phyloP scores from a whole-genome alignment of 2,329 filamentous ascomycete genomes.

The Diplodia mutila region DNA sequence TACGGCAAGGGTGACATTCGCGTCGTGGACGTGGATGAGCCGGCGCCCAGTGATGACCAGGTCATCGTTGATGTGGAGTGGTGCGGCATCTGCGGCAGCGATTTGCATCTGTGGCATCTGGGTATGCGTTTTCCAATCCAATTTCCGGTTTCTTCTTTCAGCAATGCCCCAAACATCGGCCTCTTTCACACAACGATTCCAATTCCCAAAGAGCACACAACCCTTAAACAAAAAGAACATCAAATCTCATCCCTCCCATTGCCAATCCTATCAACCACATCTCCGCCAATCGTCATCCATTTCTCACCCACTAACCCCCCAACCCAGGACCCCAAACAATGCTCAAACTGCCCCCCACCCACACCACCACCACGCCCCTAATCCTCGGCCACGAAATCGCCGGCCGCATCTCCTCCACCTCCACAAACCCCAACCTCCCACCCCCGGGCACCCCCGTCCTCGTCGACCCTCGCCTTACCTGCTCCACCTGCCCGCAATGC shows the following conservation, averaged over 20 bases:
- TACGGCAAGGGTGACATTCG: constrained; percentile 35
- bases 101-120: constrained; percentile 37
- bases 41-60: constrained; percentile 33
- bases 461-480: constrained; percentile 38
- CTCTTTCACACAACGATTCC: no score
- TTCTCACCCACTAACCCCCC: not conserved
- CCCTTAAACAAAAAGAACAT: no score
- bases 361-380: constrained; percentile 30
- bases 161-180: not conserved
- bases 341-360: constrained; percentile 34
- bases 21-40: constrained; percentile 33
- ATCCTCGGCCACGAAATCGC: constrained; percentile 40
- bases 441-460: constrained; percentile 36
- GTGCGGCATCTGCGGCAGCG: constrained; percentile 39
- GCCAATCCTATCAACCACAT: no score
- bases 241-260: no score
- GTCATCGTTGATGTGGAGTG: constrained; percentile 37
- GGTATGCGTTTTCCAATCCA: constrained; percentile 26
- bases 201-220: no score
- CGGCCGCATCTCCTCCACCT: not conserved
- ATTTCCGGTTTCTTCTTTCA: no score
- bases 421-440: constrained; percentile 27
- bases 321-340: constrained; percentile 30
- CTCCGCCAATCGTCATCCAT: not conserved
- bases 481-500: constrained; percentile 33